phyloP scores from a whole-genome alignment of 331 rosid species.

The Quercus phellos region DNA sequence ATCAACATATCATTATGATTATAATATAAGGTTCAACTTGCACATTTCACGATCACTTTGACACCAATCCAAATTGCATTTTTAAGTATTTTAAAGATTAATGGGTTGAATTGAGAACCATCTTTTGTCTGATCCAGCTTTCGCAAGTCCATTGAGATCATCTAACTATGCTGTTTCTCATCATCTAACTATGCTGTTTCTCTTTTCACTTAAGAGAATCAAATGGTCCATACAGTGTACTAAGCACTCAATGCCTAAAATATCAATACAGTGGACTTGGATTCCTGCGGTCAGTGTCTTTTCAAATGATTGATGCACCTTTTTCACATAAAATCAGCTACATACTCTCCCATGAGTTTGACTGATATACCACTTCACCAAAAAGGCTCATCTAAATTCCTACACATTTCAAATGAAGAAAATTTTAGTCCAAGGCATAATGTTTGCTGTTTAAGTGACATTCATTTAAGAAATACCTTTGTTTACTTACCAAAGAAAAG shows the following conservation, averaged over 20 bases:
- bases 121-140: not conserved
- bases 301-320: conserved; percentile 29
- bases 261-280: conserved; percentile 4
- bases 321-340: conserved; percentile 5
- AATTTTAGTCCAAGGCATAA: conserved; percentile 1
- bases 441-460: not conserved
- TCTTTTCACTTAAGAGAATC: not conserved
- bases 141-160: conserved; percentile 1
- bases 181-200: not conserved
- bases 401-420: conserved; percentile 19
- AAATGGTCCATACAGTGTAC: not conserved
- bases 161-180: not conserved
- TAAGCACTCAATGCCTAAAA: not conserved
- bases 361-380: conserved; percentile 11
- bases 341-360: conserved; percentile 21
- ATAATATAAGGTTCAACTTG: conserved; percentile 20
- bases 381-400: not conserved
- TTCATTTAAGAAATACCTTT: not conserved
- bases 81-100: not conserved
- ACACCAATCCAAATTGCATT: not conserved
- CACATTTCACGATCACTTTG: conserved; percentile 24
- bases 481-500: too few species aligned
- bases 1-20: conserved; percentile 23
- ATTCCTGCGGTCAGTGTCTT: conserved; percentile 18
- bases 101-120: not conserved